A percentile compares a stretch with the other conserved stretches of the same genome.
phyloP scores from a whole-genome alignment of 257 asterid genomes.

The Solanum ossicruentum region DNA sequence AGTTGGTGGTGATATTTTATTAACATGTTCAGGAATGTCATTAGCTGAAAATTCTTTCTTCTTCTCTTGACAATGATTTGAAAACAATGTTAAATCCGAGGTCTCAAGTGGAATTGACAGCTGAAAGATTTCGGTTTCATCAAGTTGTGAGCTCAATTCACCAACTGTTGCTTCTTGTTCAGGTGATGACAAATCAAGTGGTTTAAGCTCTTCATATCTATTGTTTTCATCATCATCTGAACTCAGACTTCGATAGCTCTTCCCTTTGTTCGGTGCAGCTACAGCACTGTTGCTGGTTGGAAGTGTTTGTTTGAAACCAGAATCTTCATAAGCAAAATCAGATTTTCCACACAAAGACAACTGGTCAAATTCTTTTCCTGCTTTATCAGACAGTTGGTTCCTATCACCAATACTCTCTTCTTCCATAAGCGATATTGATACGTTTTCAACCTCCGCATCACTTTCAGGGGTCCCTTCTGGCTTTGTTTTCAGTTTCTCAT shows the following conservation, averaged over 20 bases:
- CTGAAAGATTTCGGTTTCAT: background rate
- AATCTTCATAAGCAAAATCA: conserved; percentile 7
- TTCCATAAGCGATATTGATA: conserved; percentile 4
- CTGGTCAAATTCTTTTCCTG: conserved; percentile 6
- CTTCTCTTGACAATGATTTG: conserved; percentile 7
- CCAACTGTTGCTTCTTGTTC: conserved; percentile 7
- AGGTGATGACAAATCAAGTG: conserved; percentile 2
- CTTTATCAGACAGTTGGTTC: conserved; percentile 11
- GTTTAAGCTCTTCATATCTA: conserved; percentile 10
- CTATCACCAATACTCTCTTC: conserved; percentile 4
- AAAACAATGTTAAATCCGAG: conserved; percentile 9
- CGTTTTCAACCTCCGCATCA: conserved; percentile 9
- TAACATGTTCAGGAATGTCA: conserved; percentile 13
- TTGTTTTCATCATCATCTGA: conserved; percentile 6
- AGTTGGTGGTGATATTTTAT: conserved; percentile 6
- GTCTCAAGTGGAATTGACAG: conserved; percentile 1
- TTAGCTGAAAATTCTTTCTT: conserved; percentile 6
- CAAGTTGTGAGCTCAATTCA: conserved; percentile 1
- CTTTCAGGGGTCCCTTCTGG: conserved; percentile 15
- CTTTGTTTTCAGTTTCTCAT: conserved; percentile 12
- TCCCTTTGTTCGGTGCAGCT: background rate
- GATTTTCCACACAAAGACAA: conserved; percentile 3
- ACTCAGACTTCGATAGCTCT: background rate
- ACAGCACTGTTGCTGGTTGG: conserved; percentile 2
- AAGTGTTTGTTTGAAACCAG: background rate